A percentile compares a stretch with the other conserved stretches of the same genome.
phyloP scores from a whole-genome alignment of 176 grass and related monocot species.

The Zizania latifolia region DNA sequence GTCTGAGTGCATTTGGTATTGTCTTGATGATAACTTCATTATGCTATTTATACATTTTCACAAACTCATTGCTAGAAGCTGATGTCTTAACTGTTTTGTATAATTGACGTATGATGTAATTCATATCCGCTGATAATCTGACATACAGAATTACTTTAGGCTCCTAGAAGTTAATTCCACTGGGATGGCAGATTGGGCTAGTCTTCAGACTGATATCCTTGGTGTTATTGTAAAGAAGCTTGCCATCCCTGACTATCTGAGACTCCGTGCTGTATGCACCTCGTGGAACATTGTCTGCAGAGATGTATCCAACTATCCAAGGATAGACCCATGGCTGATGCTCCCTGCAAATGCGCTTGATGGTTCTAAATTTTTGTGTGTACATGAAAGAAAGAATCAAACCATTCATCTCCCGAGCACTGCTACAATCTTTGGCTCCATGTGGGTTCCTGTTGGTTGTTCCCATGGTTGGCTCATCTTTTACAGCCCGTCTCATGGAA shows the following conservation, averaged over 20 bases:
- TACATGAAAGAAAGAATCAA: slow-evolving; percentile 45
- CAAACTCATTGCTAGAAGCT: background rate
- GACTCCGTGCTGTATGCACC: slow-evolving; percentile 46
- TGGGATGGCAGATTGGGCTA: slow-evolving; percentile 42
- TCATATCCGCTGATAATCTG: background rate
- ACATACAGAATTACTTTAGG: slow-evolving; percentile 4
- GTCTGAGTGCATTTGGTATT: background rate
- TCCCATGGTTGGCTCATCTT: slow-evolving; percentile 51
- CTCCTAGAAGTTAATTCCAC: background rate
- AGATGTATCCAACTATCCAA: slow-evolving; percentile 31
- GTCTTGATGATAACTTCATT: background rate
- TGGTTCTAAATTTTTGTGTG: slow-evolving; percentile 34
- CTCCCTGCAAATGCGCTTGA: slow-evolving; percentile 2
- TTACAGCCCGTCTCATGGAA: slow-evolving; percentile 10
- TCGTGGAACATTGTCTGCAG: slow-evolving; percentile 41
- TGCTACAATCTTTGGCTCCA: slow-evolving; percentile 16
- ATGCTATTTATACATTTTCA: background rate
- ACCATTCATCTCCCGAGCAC: slow-evolving; percentile 17
- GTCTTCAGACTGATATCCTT: slow-evolving; percentile 41
- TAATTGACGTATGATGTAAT: background rate
- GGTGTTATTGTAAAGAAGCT: slow-evolving; percentile 48
- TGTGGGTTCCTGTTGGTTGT: slow-evolving; percentile 44
- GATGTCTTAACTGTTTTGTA: background rate
- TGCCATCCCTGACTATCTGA: slow-evolving; percentile 43
- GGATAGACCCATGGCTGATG: slow-evolving; percentile 52